Evolutionary conservation across 2,329 filamentous ascomycete genomes (phyloP), one percentile per base, ranked within the genome.

Genomic region (Aotearoamyces nothofagi): DNA sequence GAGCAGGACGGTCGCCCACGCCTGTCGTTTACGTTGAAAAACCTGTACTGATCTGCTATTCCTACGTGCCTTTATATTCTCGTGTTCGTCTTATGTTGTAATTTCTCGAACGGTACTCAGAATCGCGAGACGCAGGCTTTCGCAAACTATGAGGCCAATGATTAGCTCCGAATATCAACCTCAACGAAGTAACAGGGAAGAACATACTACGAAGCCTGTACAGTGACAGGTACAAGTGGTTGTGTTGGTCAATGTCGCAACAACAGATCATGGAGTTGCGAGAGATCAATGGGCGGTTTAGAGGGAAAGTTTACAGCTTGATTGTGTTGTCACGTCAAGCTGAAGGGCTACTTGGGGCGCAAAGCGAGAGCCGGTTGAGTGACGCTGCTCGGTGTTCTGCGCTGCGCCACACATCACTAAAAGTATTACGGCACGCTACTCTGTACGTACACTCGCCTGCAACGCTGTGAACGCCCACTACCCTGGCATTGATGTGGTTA

Each of bases 371-470:
- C 19, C 19, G 8, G 19, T 20, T 20, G 19, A 20, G 19, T 20
- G 19, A 20, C 19, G 19, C 19, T 20, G n/a, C 19, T 20, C 7
- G 8, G 7, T 20, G 8, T 20, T 20, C 8, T n/a, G 7, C 19
- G 19, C 19, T 20, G 19, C 19, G 19, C 19, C 19, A 20, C 19
- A 20, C 19, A 20, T 20, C 19, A 20, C n/a, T n/a, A n/a, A n/a
- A n/a, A n/a, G n/a, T n/a, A n/a, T n/a, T n/a, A n/a, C n/a, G n/a
- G n/a, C n/a, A n/a, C n/a, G n/a, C n/a, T n/a, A n/a, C n/a, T n/a
- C n/a, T n/a, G n/a, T n/a, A n/a, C n/a, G n/a, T n/a, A n/a, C n/a
- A n/a, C n/a, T n/a, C n/a, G n/a, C n/a, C n/a, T n/a, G n/a, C n/a
- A n/a, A n/a, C n/a, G n/a, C n/a, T n/a, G n/a, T n/a, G n/a, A n/a